Evolutionary conservation across 2,329 filamentous ascomycete genomes (phyloP).

Genomic region (Aspergillus sp.): DNA sequence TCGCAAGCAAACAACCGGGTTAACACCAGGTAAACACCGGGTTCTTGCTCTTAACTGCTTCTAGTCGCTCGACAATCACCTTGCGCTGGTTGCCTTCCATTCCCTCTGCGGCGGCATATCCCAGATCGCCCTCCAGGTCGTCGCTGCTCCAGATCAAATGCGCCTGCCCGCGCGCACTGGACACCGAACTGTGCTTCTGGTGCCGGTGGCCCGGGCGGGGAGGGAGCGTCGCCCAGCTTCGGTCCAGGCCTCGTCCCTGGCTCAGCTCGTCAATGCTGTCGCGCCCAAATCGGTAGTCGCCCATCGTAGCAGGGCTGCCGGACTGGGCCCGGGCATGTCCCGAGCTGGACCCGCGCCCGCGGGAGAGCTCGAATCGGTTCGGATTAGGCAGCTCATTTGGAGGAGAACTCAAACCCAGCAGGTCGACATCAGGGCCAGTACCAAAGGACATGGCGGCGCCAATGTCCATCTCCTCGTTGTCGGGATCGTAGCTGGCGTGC

Average conservation of each 20-base stretch:
- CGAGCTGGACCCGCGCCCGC: constrained; percentile 37
- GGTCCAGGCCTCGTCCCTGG: constrained; percentile 39
- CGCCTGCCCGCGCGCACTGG: constrained; percentile 35
- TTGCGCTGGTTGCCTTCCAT: constrained; percentile 89
- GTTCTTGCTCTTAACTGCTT: constrained; percentile 92
- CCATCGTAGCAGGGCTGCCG: constrained; percentile 39
- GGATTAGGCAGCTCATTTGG: constrained; percentile 68
- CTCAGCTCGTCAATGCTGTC: constrained; percentile 33
- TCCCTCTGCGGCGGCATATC: constrained; percentile 89
- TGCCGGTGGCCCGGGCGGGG: constrained; percentile 32
- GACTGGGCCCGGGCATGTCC: constrained; percentile 39
- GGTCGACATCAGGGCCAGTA: constrained; percentile 59
- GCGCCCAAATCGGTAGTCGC: constrained; percentile 31
- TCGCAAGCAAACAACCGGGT: constrained; percentile 19
- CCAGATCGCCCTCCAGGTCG: constrained; percentile 86
- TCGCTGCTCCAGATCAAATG: constrained; percentile 63
- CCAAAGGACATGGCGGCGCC: constrained; percentile 65
- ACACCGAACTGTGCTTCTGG: constrained; percentile 44
- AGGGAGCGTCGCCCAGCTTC: constrained; percentile 40
- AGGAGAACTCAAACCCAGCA: constrained; percentile 65
- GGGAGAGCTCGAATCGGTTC: constrained; percentile 70
- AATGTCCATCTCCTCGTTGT: constrained; percentile 93
- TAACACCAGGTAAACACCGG: constrained; percentile 98
- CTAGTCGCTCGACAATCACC: constrained; percentile 93
- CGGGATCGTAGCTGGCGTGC: constrained; percentile 39